phyloP scores from a whole-genome alignment of 306 rosid species.

The Fragaria iinumae region DNA sequence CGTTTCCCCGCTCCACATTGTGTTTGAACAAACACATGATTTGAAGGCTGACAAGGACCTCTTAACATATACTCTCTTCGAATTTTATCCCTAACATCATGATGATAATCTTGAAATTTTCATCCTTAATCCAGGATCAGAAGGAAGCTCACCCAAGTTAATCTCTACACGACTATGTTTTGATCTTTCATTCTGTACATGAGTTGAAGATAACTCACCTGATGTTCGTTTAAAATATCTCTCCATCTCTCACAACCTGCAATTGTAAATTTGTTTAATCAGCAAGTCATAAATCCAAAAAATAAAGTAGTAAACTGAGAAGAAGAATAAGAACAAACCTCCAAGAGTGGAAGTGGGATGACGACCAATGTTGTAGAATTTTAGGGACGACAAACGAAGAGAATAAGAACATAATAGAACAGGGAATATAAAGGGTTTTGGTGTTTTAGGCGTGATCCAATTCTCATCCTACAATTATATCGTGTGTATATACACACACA shows the following conservation, averaged over 20 bases:
- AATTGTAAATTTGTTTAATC: too few relatives aligned
- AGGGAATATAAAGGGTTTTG: too few relatives aligned
- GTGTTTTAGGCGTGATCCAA: too few relatives aligned
- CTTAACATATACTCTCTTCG: not conserved
- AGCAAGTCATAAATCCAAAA: too few relatives aligned
- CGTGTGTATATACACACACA: too few relatives aligned
- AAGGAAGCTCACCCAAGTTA: not conserved
- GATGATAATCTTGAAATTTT: not conserved
- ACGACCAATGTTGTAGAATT: too few relatives aligned
- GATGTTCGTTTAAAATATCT: not conserved
- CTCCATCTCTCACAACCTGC: not conserved
- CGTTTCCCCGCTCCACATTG: not conserved
- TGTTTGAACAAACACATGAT: not conserved
- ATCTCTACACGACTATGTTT: not conserved
- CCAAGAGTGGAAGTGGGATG: too few relatives aligned
- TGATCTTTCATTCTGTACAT: not conserved
- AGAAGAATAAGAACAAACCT: too few relatives aligned
- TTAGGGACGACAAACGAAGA: too few relatives aligned
- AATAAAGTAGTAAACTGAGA: too few relatives aligned
- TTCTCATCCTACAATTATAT: too few relatives aligned
- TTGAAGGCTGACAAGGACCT: slow-evolving; percentile 1
- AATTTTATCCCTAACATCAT: not conserved
- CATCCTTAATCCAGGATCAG: not conserved
- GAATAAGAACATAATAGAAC: too few relatives aligned
- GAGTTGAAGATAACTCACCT: not conserved